phyloP scores from a whole-genome alignment of 805 yeast genomes.

The Komagataella mondaviorum region DNA sequence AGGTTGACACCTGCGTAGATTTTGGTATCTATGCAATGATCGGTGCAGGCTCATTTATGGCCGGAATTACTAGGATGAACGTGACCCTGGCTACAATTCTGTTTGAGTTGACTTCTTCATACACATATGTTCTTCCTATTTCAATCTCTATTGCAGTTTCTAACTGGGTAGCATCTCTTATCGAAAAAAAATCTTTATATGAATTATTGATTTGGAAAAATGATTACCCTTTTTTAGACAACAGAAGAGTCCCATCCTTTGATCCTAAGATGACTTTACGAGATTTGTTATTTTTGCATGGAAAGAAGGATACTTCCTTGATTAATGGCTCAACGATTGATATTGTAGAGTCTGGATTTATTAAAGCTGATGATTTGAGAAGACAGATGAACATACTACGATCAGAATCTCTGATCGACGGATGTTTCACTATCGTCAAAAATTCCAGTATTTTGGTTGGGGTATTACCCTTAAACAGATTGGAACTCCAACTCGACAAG shows the following conservation, averaged over 20 bases:
- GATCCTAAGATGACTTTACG: conserved; percentile 21
- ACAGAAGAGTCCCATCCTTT: conserved; percentile 20
- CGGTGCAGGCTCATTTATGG: conserved; percentile 45
- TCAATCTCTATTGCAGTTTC: conserved; percentile 43
- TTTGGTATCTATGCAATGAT: conserved; percentile 40
- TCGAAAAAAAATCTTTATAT: conserved; percentile 37
- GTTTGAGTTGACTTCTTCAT: conserved; percentile 41
- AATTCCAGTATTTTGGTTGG: conserved; percentile 22
- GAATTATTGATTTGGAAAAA: conserved; percentile 31
- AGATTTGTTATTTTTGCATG: conserved; percentile 19
- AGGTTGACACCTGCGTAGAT: conserved; percentile 23
- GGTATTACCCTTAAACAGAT: conserved; percentile 31
- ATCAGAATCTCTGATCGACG: conserved; percentile 30
- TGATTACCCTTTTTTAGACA: conserved; percentile 41
- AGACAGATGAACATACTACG: conserved; percentile 24
- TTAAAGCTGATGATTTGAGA: conserved; percentile 19
- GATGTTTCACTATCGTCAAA: conserved; percentile 32
- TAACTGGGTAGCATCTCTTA: conserved; percentile 38
- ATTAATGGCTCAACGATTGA: conserved; percentile 19
- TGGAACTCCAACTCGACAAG: conserved; percentile 37
- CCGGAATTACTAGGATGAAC: conserved; percentile 42
- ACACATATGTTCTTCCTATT: conserved; percentile 43
- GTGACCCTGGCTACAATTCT: conserved; percentile 35
- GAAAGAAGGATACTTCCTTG: neutral
- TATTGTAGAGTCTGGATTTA: conserved; percentile 19